Percentiles rank a stretch among this genome's conserved stretches.
These are phyloP conservation scores for Trametes maxima DNA, from an alignment of 768 basidiomycete genomes.

Conservation along the genomic window DNA sequence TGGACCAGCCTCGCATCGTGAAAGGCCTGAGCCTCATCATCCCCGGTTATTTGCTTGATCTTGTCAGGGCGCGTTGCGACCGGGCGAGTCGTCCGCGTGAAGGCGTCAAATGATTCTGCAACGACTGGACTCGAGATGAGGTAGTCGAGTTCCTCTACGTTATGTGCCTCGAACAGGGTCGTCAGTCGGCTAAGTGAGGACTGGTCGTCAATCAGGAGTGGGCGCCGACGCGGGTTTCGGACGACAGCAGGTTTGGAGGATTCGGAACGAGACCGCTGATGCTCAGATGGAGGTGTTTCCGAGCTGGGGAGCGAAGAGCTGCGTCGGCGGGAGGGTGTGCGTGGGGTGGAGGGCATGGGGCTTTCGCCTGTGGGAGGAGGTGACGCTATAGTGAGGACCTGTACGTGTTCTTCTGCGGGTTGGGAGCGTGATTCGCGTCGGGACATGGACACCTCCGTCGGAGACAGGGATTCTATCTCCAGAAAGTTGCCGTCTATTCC, in stretches of 20 bases:
- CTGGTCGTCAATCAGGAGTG: constrained; percentile 44
- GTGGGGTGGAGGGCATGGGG: constrained; percentile 13
- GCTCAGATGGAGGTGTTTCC: constrained; percentile 10
- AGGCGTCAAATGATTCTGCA: constrained; percentile 25
- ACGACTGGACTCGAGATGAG: constrained; percentile 32
- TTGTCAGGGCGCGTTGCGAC: constrained; percentile 35
- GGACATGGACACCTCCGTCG: constrained; percentile 5
- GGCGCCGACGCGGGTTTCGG: constrained; percentile 40
- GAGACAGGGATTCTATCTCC: constrained; percentile 21
- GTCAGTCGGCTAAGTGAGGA: constrained; percentile 38
- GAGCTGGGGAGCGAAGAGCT: constrained; percentile 15
- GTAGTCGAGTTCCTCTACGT: constrained; percentile 38
- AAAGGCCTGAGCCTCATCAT: constrained; percentile 46
- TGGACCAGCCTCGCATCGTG: constrained; percentile 41
- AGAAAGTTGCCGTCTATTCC: constrained; percentile 17
- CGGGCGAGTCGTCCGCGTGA: constrained; percentile 7
- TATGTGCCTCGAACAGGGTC: constrained; percentile 40
- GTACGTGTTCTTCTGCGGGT: neutral
- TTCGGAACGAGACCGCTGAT: constrained; percentile 24
- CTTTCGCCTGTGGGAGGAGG: constrained; percentile 16
- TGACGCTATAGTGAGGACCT: constrained; percentile 12
- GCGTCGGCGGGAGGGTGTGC: constrained; percentile 19
- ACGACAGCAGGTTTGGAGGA: constrained; percentile 14
- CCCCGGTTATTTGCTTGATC: constrained; percentile 42
- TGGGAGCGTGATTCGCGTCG: neutral